Percentiles rank a stretch among this genome's conserved stretches.
Conservation (phyloP, 1,139 yeast genomes). For the Debaryomyces coudertii region DNA sequence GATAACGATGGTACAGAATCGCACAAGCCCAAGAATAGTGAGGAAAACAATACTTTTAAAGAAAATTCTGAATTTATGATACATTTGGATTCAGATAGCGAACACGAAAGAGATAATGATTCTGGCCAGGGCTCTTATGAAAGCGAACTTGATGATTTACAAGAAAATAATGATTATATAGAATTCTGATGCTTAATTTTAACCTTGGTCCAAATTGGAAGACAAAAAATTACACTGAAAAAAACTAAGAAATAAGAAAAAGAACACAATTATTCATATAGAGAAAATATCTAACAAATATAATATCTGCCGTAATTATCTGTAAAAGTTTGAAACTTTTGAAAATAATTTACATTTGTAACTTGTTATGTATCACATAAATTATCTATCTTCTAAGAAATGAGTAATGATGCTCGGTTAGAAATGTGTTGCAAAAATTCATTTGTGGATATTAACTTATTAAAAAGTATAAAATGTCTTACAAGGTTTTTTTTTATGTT, state of each 20-base stretch:
- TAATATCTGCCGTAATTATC: not conserved
- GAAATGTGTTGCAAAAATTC: slow-evolving; percentile 9
- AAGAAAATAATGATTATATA: slow-evolving; percentile 31
- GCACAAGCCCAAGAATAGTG: slow-evolving; percentile 12
- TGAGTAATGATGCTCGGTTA: slow-evolving; percentile 1
- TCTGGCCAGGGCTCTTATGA: slow-evolving; percentile 18
- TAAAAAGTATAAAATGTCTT: slow-evolving; percentile 4
- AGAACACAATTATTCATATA: not conserved
- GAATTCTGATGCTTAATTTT: slow-evolving; percentile 12
- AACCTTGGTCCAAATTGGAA: slow-evolving; percentile 10
- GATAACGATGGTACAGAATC: slow-evolving; percentile 20
- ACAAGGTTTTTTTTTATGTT: not conserved
- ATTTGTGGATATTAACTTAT: slow-evolving; percentile 7
- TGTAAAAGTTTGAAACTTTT: not conserved
- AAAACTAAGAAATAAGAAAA: not conserved
- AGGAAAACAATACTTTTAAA: slow-evolving; percentile 1
- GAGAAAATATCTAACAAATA: not conserved
- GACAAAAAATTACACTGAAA: not conserved
- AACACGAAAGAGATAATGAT: slow-evolving; percentile 18
- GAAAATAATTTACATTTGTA: not conserved
- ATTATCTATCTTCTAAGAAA: slow-evolving; percentile 1
- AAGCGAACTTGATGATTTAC: slow-evolving; percentile 27
- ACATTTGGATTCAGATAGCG: slow-evolving; percentile 25
- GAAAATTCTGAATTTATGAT: slow-evolving; percentile 26
- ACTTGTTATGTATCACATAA: not conserved